Conservation (phyloP, 2,329 filamentous ascomycete species). For the Zopfia rhizophila region DNA sequence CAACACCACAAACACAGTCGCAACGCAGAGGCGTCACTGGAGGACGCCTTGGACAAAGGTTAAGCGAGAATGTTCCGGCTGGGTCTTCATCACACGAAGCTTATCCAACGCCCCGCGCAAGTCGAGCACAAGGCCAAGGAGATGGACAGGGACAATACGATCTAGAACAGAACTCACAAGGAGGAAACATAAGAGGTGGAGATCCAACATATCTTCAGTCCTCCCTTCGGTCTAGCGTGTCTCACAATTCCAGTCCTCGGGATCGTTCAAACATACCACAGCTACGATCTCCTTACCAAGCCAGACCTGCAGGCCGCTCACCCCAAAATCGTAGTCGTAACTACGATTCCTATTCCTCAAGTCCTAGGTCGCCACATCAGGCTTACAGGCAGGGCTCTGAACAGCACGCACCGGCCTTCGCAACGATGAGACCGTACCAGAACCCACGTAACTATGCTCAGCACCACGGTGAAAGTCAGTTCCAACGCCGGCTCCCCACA, state of each 20-base stretch:
- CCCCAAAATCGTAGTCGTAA: no score
- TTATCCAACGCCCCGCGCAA: not conserved
- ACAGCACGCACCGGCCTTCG: no score
- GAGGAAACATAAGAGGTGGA: constrained; percentile 2
- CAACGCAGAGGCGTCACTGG: constrained; percentile 12
- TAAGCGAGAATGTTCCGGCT: constrained; percentile 35
- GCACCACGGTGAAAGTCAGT: no score
- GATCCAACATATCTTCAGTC: no score
- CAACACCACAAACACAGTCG: constrained; percentile 6
- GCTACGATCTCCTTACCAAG: constrained; percentile 5
- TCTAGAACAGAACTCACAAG: constrained; percentile 29
- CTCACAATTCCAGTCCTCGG: constrained; percentile 19
- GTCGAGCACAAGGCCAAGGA: not conserved
- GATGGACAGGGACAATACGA: not conserved
- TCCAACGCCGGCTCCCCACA: no score
- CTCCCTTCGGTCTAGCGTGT: constrained; percentile 22
- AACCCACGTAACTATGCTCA: no score
- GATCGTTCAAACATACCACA: constrained; percentile 26
- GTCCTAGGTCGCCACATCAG: no score
- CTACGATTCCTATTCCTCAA: no score
- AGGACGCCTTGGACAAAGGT: constrained; percentile 26
- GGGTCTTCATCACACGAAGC: not conserved
- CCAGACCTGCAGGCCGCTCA: not conserved
- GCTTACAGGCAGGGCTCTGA: no score
- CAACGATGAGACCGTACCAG: no score